Evolutionary conservation across 1,139 yeast genomes (phyloP), one percentile per base, ranked within the genome.

Genomic region (Geotrichum australiense): DNA sequence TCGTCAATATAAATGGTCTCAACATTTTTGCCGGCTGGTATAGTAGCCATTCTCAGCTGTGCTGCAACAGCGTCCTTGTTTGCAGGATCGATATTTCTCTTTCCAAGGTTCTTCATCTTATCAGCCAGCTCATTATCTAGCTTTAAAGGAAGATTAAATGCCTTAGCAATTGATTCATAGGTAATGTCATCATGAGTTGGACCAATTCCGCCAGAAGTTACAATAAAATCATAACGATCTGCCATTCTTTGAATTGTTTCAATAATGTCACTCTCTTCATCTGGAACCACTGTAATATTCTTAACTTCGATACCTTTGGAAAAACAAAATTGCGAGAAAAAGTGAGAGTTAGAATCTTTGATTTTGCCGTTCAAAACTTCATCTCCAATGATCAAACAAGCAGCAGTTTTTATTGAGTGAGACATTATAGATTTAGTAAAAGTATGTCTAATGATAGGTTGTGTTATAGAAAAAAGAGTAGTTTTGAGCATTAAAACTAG

Each of bases 101-200:
- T 59, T 11, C 74, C 68, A 16, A 78, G 59, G 15, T 54, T 50
- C 18, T 68, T 64, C 94, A 84, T 84, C 47, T 78, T 65, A 2
- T 63, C 68, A 15, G 74, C 79, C 3, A 85, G 78, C 28, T 71
- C 77, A 23, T 64, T 57, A 58, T 85, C 80, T 15, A 80, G 56
- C 31, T 59, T 61, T 45, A 78, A 64, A 0, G 71, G 71, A 8
- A 81, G 59, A 1, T 62, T 62, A 53, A 69, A 85, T 16, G 83
- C 81, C 49, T 71, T 72, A 1, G 87, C 83, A 12, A 85, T 53
- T 4, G 81, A 71, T 39, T 76, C 77, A 58, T 86, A 85, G 0
- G 94, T 84, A 45, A 85, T 80, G 58, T 85, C 96, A 57, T 85
- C 95, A 54, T 85, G 94, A 0, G 95, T 86, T 2, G 94, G 84